Percentiles rank a stretch among this genome's conserved stretches.
These are phyloP conservation scores for Haematococcus lacustris DNA, from an alignment of 139 green algal genomes.

Conservation along the genomic window DNA sequence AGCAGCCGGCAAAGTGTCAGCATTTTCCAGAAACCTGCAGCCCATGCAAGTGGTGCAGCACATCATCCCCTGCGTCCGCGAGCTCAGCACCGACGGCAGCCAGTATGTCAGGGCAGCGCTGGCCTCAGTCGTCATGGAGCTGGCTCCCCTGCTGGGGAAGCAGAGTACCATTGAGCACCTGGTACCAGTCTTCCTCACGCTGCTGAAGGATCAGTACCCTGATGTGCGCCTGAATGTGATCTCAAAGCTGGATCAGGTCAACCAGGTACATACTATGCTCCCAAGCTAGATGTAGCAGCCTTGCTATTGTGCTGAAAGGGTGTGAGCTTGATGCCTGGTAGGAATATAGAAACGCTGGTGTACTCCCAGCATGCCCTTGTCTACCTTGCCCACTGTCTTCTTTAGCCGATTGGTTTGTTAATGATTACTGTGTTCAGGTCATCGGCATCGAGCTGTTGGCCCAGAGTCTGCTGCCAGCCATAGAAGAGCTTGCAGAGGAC, in stretches of 20 bases:
- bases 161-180: slow-evolving; percentile 85
- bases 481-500: slow-evolving; percentile 96
- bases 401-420: too few species aligned
- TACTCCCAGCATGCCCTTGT: too few species aligned
- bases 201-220: slow-evolving; percentile 92
- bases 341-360: too few species aligned
- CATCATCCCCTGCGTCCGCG: slow-evolving; percentile 79
- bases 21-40: slow-evolving; percentile 59
- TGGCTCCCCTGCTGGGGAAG: slow-evolving; percentile 80
- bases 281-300: neutral
- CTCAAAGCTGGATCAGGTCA: slow-evolving; percentile 92
- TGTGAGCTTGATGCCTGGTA: too few species aligned
- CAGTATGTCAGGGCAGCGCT: slow-evolving; percentile 93
- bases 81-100: slow-evolving; percentile 68
- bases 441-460: slow-evolving; percentile 91
- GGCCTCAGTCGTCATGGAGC: slow-evolving; percentile 89
- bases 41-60: slow-evolving; percentile 41
- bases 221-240: slow-evolving; percentile 98
- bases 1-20: slow-evolving; percentile 74
- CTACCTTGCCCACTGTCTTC: too few species aligned
- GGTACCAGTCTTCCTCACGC: slow-evolving; percentile 87
- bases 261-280: slow-evolving; percentile 29
- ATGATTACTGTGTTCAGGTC: slow-evolving; percentile 45
- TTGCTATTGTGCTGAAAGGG: too few species aligned
- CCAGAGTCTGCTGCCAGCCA: slow-evolving; percentile 89